Evolutionary conservation across 1,284 basidiomycete genomes (phyloP), one percentile per base, ranked within the genome.

Genomic region (Ceratobasidium theobromae): DNA sequence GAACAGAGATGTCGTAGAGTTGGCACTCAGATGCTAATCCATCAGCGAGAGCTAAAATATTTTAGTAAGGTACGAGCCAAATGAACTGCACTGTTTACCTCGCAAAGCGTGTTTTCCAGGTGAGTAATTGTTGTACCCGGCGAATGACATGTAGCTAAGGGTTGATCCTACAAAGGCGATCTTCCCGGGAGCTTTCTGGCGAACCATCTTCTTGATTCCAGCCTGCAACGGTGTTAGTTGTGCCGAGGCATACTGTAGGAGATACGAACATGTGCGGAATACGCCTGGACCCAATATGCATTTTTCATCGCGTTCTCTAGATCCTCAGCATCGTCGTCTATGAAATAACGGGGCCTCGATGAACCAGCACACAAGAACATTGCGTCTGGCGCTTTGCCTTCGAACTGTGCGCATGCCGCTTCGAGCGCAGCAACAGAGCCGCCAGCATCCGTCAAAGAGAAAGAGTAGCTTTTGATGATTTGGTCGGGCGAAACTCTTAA

Each of bases 51-150:
- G 90, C 93, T 52, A 41, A 1, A 35, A 27, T 21, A 3, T 67
- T 69, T 77, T 74, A 74, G 53, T 12, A n/a, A 18, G 25, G 2
- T 30, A 8, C n/a, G 30, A 18, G 27, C 16, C 16, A 46, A 32
- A n/a, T 43, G 5, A 40, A 27, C 8, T 41, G n/a, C 16, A 14
- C 21, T 5, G 67, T 73, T 53, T 72, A 91, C 93, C 95, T 78
- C 94, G 81, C 14, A 98, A 77, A 9, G 96, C 96, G 72, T 90
- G 88, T 76, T 98, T 98, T 53, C 87, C 90, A 0, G 95, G 93
- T 1, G 91, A 80, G 75, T 99, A 98, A 1, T 88, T 83, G 2
- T 89, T 81, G 72, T 91, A 98, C 0, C 96, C 95, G 16, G 91
- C 79, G 54, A 98, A 82, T 0, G 86, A 84, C 79, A 94, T 89